These are phyloP conservation scores for Polyporus arcularius DNA, from an alignment of 768 basidiomycete species.

Conservation along the genomic window DNA sequence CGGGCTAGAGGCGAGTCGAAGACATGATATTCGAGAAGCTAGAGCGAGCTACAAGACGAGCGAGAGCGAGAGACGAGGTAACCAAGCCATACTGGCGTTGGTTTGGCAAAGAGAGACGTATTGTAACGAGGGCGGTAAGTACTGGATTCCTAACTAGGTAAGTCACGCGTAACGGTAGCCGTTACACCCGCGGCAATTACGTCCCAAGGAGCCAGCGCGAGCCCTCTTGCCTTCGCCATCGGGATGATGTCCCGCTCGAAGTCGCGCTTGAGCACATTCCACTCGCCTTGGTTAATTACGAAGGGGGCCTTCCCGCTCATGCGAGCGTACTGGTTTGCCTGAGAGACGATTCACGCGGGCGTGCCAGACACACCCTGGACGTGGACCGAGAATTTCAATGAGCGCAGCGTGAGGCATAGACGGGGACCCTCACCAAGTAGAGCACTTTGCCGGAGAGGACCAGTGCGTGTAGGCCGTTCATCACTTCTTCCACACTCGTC, in stretches of 20 bases:
- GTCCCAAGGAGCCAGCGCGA: slow-evolving; percentile 40
- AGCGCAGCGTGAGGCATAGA: background rate
- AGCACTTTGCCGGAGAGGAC: slow-evolving; percentile 50
- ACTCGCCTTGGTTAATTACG: slow-evolving; percentile 39
- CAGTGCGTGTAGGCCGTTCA: slow-evolving; percentile 53
- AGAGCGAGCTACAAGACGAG: too few relatives aligned
- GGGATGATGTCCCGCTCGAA: slow-evolving; percentile 44
- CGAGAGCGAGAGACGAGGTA: too few relatives aligned
- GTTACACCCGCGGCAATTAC: slow-evolving; percentile 41
- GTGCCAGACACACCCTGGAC: slow-evolving; percentile 26
- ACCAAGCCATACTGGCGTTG: too few relatives aligned
- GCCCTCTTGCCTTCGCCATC: slow-evolving; percentile 22
- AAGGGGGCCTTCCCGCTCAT: slow-evolving; percentile 40
- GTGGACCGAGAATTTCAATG: too few relatives aligned
- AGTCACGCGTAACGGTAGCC: too few relatives aligned
- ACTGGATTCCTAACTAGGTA: too few relatives aligned
- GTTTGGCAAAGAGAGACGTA: too few relatives aligned
- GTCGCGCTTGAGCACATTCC: slow-evolving; percentile 32
- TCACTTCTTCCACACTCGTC: slow-evolving; percentile 55
- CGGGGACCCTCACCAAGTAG: slow-evolving; percentile 22
- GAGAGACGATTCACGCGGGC: slow-evolving; percentile 36
- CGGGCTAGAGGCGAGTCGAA: too few relatives aligned
- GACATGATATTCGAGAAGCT: too few relatives aligned
- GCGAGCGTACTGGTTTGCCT: slow-evolving; percentile 39
- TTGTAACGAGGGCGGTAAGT: too few relatives aligned